Percentiles rank a stretch among this genome's conserved stretches.
Conservation (phyloP, 495 filamentous ascomycete species). For the Apiosordaria backusii region DNA sequence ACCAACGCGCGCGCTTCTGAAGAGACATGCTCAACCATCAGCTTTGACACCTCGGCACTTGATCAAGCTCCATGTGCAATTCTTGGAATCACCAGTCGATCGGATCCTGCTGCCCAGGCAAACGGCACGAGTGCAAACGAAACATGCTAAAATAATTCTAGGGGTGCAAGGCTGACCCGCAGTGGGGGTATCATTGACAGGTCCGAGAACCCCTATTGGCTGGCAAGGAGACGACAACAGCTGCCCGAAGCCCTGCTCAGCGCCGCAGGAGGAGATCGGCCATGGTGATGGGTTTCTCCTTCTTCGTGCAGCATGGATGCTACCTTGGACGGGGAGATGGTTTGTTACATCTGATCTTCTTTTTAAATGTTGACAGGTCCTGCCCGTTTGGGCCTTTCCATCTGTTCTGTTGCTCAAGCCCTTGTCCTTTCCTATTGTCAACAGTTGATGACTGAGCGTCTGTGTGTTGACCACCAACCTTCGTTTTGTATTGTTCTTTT, state of each 20-base stretch:
- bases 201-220: not conserved
- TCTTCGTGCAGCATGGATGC: constrained; percentile 1
- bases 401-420: constrained; percentile 6
- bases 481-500: constrained; percentile 12
- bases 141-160: constrained; percentile 10
- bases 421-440: constrained; percentile 3
- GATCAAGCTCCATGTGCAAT: not conserved
- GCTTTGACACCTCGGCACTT: not conserved
- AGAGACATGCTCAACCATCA: too few relatives aligned
- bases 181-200: not conserved
- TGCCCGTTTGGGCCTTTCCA: not conserved
- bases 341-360: not conserved
- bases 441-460: constrained; percentile 8
- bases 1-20: not conserved
- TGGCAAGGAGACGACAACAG: not conserved
- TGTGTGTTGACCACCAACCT: constrained; percentile 18
- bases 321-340: constrained; percentile 7
- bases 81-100: too few relatives aligned
- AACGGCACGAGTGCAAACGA: constrained; percentile 6
- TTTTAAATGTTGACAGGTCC: constrained; percentile 8
- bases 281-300: constrained; percentile 1
- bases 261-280: not conserved
- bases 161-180: not conserved
- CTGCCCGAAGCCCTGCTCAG: not conserved
- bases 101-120: too few relatives aligned